phyloP scores from a whole-genome alignment of 2,329 filamentous ascomycete genomes.

The Amphichorda felina region DNA sequence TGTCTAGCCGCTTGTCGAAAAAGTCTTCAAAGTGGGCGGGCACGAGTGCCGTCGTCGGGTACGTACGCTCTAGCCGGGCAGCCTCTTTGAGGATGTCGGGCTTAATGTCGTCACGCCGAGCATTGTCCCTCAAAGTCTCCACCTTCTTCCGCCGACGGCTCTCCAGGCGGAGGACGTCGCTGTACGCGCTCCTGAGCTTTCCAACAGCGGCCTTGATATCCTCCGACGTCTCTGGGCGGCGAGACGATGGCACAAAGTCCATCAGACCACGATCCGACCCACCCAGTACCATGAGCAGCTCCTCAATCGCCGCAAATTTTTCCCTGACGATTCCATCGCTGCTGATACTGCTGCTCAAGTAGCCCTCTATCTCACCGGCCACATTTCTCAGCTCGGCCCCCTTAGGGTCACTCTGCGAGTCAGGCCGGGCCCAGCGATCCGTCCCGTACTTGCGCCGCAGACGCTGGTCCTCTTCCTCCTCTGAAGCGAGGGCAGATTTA shows the following conservation, averaged over 20 bases:
- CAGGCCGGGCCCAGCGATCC: slow-evolving; percentile 65
- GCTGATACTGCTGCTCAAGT: slow-evolving; percentile 55
- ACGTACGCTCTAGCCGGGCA: slow-evolving; percentile 72
- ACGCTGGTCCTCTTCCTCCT: slow-evolving; percentile 73
- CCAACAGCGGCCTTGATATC: slow-evolving; percentile 70
- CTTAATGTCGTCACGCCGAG: slow-evolving; percentile 80
- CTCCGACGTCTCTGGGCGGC: slow-evolving; percentile 67
- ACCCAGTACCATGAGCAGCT: slow-evolving; percentile 62
- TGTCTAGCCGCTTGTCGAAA: slow-evolving; percentile 69
- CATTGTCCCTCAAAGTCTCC: slow-evolving; percentile 66
- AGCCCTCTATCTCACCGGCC: slow-evolving; percentile 70
- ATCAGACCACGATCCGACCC: slow-evolving; percentile 73
- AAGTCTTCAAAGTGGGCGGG: slow-evolving; percentile 86
- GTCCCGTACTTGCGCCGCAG: slow-evolving; percentile 73
- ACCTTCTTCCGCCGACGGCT: slow-evolving; percentile 68
- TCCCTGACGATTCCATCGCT: slow-evolving; percentile 54
- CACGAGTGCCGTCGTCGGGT: slow-evolving; percentile 73
- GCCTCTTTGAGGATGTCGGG: slow-evolving; percentile 74
- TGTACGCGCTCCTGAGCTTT: slow-evolving; percentile 66
- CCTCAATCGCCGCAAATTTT: slow-evolving; percentile 68
- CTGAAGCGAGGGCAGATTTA: slow-evolving; percentile 61
- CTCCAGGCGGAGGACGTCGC: slow-evolving; percentile 76
- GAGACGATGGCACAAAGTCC: slow-evolving; percentile 79
- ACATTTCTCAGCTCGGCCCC: slow-evolving; percentile 19
- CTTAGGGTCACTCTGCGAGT: slow-evolving; percentile 56